phyloP scores from a whole-genome alignment of 2,329 filamentous ascomycete species.

The Penicillium sp. region DNA sequence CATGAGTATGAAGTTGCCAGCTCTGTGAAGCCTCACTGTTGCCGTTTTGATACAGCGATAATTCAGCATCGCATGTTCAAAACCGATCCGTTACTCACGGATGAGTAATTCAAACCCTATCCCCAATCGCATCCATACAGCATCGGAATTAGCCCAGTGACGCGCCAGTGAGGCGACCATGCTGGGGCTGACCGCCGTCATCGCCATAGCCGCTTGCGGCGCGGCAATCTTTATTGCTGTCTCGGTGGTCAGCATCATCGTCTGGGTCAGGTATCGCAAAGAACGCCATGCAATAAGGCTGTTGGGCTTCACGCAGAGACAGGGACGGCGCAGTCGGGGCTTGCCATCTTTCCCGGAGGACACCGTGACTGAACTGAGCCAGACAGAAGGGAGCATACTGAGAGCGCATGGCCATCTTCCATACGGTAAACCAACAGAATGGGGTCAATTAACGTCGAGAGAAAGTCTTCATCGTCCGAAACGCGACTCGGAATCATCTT shows the following conservation, averaged over 20 bases:
- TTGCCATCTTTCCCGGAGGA: constrained; percentile 26
- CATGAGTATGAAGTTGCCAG: neutral
- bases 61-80: neutral
- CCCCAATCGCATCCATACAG: neutral
- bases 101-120: constrained; percentile 12
- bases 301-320: constrained; percentile 22
- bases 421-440: constrained; percentile 36
- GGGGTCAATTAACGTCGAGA: constrained; percentile 33
- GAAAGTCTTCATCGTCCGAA: constrained; percentile 28
- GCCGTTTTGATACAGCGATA: constrained; percentile 1
- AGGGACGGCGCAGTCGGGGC: constrained; percentile 20
- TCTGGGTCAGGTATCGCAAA: constrained; percentile 38
- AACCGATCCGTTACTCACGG: neutral
- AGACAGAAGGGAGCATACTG: constrained; percentile 32
- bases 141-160: neutral
- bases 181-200: constrained; percentile 32
- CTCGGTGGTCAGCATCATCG: constrained; percentile 32
- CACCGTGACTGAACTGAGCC: constrained; percentile 33
- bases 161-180: constrained; percentile 24
- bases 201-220: constrained; percentile 37
- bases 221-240: constrained; percentile 35
- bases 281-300: constrained; percentile 31
- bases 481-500: constrained; percentile 20
- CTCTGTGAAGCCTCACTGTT: neutral
- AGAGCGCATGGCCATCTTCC: constrained; percentile 35